Base-by-base conservation (phyloP, 495 filamentous ascomycete species). In the Xylaria telfairii region DNA sequence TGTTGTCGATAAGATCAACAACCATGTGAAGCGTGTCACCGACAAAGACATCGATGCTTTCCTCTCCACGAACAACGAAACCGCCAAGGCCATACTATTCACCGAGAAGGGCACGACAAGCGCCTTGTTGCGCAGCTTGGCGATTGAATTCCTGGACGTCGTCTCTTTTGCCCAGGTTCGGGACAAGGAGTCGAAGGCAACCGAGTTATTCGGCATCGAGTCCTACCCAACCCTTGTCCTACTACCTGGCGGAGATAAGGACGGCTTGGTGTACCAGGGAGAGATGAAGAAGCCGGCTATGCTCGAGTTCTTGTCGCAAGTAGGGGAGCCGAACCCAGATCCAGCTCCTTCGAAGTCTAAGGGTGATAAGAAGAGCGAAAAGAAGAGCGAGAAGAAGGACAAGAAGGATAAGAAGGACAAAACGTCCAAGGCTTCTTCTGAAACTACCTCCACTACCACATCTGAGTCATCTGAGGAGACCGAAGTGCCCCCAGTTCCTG, bases 91-190 rank as follows among this genome's bases (percentile, higher is more conserved):
- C 5, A 90, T 99, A 51, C 84, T 98, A 15, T 98, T 99, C 82
- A 97, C 92, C 2, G 93, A 97, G 69, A 98, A 98, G 81, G 95
- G 95, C 1, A 91, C 91, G 17, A 95, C 92, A 0, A 92, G 92
- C 78, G 86, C 94, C 12, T 82, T 97, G 17, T 85, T 97, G 67
- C 93, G 92, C 80, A 90, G 93, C 39, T 77, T 98, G 30, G 95
- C 96, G 1, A 92, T 97, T 69, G 96, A 98, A 71, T 98, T 95
- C 79, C 83, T 94, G n/a, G 95, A 90, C 37, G 87, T 87, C 53
- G 90, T 98, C 74, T 86, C 86, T 15, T 85, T 99, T 67, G 94
- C 92, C 28, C 95, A 98, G 81, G 89, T 97, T 49, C 87, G 94
- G 54, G 90, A 92, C 80, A 97, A 94, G 80, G 92, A 98, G 80